phyloP scores from a whole-genome alignment of 768 basidiomycete species.

The Termitomyces heimii region DNA sequence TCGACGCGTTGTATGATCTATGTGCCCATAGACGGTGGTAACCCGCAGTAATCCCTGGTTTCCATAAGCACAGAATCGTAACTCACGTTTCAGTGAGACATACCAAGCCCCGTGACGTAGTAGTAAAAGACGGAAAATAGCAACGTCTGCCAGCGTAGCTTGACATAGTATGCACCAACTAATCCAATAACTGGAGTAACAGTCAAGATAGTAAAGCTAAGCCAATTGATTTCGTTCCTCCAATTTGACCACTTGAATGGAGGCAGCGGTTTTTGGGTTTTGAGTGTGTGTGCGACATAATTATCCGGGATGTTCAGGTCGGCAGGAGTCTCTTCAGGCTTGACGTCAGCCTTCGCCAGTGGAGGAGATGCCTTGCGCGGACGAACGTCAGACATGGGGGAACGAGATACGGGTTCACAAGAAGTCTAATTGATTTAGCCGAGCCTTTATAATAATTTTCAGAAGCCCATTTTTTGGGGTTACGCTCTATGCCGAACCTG shows the following conservation, averaged over 20 bases:
- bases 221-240: slow-evolving; percentile 65
- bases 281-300: slow-evolving; percentile 74
- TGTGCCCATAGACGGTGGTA: slow-evolving; percentile 99
- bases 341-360: slow-evolving; percentile 8
- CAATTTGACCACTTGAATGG: slow-evolving; percentile 60
- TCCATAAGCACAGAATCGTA: neutral
- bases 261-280: slow-evolving; percentile 60
- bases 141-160: slow-evolving; percentile 67
- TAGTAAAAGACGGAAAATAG: slow-evolving; percentile 38
- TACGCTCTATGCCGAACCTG: slow-evolving; percentile 1
- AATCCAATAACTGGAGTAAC: slow-evolving; percentile 70
- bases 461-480: slow-evolving; percentile 15
- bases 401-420: neutral
- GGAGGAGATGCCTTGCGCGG: slow-evolving; percentile 19
- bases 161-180: slow-evolving; percentile 63
- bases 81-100: slow-evolving; percentile 15
- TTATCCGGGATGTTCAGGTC: slow-evolving; percentile 73
- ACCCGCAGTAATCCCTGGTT: slow-evolving; percentile 77
- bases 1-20: slow-evolving; percentile 88
- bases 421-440: slow-evolving; percentile 6
- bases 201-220: slow-evolving; percentile 68
- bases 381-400: slow-evolving; percentile 24
- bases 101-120: slow-evolving; percentile 62
- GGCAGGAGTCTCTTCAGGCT: slow-evolving; percentile 26
- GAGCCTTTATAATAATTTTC: slow-evolving; percentile 14